Conservation (phyloP, 306 rosid species). For the Acacia acuminata region DNA sequence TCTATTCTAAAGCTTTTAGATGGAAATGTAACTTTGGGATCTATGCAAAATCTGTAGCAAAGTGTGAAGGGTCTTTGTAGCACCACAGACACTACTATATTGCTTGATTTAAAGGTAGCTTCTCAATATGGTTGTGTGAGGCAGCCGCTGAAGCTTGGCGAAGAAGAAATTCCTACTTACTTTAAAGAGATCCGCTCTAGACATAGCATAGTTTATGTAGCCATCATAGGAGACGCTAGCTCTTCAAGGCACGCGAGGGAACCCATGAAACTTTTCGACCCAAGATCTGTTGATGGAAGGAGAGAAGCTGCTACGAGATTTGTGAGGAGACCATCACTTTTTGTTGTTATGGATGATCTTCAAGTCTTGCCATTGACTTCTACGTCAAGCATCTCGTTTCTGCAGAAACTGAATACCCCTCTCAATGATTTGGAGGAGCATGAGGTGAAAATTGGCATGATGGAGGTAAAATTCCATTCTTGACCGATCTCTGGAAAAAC, state of each 20-base stretch:
- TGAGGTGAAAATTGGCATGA: not conserved
- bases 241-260: not conserved
- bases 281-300: constrained; percentile 28
- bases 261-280: constrained; percentile 30
- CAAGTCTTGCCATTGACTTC: constrained; percentile 20
- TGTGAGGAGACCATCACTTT: constrained; percentile 38
- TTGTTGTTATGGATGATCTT: constrained; percentile 38
- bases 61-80: not conserved
- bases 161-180: not conserved
- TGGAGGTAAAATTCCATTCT: constrained; percentile 11
- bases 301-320: constrained; percentile 6
- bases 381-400: constrained; percentile 31
- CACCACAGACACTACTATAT: not conserved
- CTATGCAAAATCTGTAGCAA: not conserved
- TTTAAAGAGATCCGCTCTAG: not conserved
- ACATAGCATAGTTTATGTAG: too few species aligned
- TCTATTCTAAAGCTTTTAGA: not conserved
- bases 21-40: not conserved
- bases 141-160: not conserved
- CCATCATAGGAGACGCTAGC: not conserved
- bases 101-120: not conserved
- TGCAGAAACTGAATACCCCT: constrained; percentile 32
- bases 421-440: constrained; percentile 43
- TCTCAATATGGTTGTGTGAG: not conserved
- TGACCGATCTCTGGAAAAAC: not conserved